Evolutionary conservation across 768 basidiomycete genomes (phyloP).

Genomic region (Antrodiella citrinella): DNA sequence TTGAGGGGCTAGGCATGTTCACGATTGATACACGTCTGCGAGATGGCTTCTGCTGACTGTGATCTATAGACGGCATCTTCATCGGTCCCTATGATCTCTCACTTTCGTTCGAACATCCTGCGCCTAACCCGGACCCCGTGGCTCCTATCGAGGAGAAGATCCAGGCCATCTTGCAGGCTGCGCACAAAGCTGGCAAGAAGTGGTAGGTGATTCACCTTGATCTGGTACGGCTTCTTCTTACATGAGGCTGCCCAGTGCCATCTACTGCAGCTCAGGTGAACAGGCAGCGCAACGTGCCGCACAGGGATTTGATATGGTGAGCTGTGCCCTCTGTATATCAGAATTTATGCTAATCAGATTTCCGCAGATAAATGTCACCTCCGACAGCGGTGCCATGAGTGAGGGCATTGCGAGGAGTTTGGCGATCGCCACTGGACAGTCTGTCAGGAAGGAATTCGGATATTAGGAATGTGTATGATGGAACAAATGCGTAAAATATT

Average conservation of each 20-base stretch:
- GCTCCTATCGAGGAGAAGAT: conserved; percentile 56
- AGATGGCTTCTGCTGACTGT: conserved; percentile 21
- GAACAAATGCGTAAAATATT: too few species aligned
- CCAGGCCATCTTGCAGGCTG: conserved; percentile 39
- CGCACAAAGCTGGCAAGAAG: conserved; percentile 54
- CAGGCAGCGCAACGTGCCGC: conserved; percentile 35
- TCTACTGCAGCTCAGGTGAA: conserved; percentile 38
- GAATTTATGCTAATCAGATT: background rate
- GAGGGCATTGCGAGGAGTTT: conserved; percentile 19
- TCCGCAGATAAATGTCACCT: conserved; percentile 40
- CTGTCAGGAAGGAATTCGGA: conserved; percentile 6
- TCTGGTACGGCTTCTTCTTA: background rate
- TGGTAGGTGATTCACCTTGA: conserved; percentile 35
- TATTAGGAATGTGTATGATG: conserved; percentile 1
- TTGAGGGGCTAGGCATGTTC: conserved; percentile 28
- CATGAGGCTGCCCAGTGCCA: too few species aligned
- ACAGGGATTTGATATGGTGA: conserved; percentile 45
- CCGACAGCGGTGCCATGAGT: conserved; percentile 36
- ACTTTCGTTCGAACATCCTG: conserved; percentile 47
- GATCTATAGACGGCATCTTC: conserved; percentile 40
- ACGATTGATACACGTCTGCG: background rate
- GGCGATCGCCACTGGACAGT: conserved; percentile 14
- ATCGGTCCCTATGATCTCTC: conserved; percentile 68
- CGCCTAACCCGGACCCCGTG: conserved; percentile 57
- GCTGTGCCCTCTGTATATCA: conserved; percentile 1